phyloP scores from a whole-genome alignment of 2,329 filamentous ascomycete species.

The Claviceps maximensis region DNA sequence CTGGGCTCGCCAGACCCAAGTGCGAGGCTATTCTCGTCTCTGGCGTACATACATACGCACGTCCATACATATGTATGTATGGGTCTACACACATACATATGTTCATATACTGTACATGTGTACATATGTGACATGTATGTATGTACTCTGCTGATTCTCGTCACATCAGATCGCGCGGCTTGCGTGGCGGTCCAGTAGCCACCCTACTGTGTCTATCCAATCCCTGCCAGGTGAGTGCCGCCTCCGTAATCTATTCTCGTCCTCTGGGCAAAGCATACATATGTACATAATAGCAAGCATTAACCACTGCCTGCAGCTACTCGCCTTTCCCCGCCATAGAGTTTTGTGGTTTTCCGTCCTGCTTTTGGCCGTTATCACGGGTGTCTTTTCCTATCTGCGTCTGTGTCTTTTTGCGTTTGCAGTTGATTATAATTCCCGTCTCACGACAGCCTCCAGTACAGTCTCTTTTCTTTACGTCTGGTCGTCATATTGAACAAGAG shows the following conservation, averaged over 20 bases:
- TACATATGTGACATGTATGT: not conserved
- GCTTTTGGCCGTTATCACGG: constrained; percentile 19
- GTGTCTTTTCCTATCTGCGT: constrained; percentile 12
- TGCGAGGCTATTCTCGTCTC: constrained; percentile 1
- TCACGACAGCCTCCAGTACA: constrained; percentile 11
- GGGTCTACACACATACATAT: not conserved
- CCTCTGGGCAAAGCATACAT: constrained; percentile 17
- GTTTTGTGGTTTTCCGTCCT: constrained; percentile 28
- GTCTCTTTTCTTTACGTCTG: not conserved
- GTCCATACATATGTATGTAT: not conserved
- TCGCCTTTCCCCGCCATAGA: constrained; percentile 6
- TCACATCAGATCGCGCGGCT: not conserved
- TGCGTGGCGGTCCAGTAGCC: not conserved
- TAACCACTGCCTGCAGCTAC: constrained; percentile 28
- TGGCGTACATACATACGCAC: not conserved
- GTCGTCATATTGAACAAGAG: not conserved
- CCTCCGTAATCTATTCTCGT: not conserved
- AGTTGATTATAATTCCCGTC: constrained; percentile 7
- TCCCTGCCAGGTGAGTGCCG: too few species aligned
- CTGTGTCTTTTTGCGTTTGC: not conserved
- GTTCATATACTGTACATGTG: not conserved
- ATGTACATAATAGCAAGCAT: constrained; percentile 35
- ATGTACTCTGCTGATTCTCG: not conserved
- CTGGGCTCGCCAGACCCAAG: too few species aligned
- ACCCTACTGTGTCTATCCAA: not conserved